phyloP scores from a whole-genome alignment of 331 rosid species.

The Quercus phellos region DNA sequence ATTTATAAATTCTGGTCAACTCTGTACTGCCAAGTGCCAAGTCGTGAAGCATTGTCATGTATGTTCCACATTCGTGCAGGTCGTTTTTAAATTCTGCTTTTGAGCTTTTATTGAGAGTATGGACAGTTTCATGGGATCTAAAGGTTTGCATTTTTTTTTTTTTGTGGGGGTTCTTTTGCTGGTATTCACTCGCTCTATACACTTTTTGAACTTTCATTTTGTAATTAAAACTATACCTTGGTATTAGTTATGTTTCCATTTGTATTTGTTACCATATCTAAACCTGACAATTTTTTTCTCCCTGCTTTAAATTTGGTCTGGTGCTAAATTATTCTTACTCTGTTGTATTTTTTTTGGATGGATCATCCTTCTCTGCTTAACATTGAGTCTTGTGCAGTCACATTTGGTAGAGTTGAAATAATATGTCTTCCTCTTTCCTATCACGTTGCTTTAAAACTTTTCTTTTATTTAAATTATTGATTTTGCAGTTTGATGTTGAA shows the following conservation, averaged over 20 bases:
- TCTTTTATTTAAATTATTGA: neutral
- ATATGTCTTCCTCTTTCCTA: slow-evolving; percentile 1
- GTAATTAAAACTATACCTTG: neutral
- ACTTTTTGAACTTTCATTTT: neutral
- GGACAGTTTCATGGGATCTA: slow-evolving; percentile 89
- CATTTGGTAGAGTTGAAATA: neutral
- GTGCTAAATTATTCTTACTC: neutral
- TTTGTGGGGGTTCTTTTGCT: neutral
- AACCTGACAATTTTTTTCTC: neutral
- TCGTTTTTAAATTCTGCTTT: slow-evolving; percentile 92
- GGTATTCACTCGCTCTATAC: neutral
- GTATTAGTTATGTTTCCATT: neutral
- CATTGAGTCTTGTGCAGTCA: neutral
- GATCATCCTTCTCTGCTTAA: neutral
- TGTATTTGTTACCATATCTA: neutral
- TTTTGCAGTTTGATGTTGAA: neutral
- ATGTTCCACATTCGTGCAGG: slow-evolving; percentile 94
- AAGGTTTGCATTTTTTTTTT: slow-evolving; percentile 48
- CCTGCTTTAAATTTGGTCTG: neutral
- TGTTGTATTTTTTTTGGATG: neutral
- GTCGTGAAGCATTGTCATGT: slow-evolving; percentile 80
- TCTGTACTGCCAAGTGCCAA: slow-evolving; percentile 87
- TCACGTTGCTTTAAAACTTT: neutral
- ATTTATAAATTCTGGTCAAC: slow-evolving; percentile 16
- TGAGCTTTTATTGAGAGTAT: slow-evolving; percentile 86